Conservation (phyloP, 1,139 yeast genomes). For the Hansenula lynferdii region DNA sequence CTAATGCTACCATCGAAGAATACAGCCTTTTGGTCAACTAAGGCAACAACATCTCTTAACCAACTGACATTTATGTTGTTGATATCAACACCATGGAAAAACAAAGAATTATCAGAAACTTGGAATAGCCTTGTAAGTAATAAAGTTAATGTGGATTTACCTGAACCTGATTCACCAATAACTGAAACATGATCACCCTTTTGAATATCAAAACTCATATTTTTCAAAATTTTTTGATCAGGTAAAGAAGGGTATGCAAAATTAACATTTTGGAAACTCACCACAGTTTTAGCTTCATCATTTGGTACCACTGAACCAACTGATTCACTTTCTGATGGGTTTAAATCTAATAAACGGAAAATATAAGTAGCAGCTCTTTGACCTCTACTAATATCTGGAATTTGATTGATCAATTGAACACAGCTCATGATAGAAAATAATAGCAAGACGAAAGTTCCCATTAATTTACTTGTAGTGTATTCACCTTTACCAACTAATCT, state of each 20-base stretch:
- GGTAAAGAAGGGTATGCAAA: constrained; percentile 43
- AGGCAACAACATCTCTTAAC: constrained; percentile 48
- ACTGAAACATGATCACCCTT: constrained; percentile 53
- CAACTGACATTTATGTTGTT: constrained; percentile 39
- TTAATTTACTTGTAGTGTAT: constrained; percentile 50
- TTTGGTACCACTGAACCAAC: constrained; percentile 22
- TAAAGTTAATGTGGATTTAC: constrained; percentile 65
- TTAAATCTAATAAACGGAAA: constrained; percentile 37
- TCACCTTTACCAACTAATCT: constrained; percentile 51
- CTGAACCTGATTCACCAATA: constrained; percentile 76
- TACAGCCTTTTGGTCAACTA: constrained; percentile 65
- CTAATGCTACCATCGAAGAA: constrained; percentile 64
- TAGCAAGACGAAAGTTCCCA: constrained; percentile 68
- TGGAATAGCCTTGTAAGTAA: constrained; percentile 50
- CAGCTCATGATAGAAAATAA: constrained; percentile 70
- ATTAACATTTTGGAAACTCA: constrained; percentile 37
- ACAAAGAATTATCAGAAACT: constrained; percentile 31
- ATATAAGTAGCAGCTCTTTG: constrained; percentile 63
- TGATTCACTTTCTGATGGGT: constrained; percentile 26
- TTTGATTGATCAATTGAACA: constrained; percentile 49
- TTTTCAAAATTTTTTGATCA: constrained; percentile 28
- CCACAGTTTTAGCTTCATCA: constrained; percentile 15
- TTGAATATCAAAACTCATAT: constrained; percentile 36
- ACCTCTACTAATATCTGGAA: constrained; percentile 79
- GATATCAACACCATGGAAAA: constrained; percentile 39